Evolutionary conservation across 192 early-diverging fungal genomes (phyloP).

Genomic region (Backusella westeae): DNA sequence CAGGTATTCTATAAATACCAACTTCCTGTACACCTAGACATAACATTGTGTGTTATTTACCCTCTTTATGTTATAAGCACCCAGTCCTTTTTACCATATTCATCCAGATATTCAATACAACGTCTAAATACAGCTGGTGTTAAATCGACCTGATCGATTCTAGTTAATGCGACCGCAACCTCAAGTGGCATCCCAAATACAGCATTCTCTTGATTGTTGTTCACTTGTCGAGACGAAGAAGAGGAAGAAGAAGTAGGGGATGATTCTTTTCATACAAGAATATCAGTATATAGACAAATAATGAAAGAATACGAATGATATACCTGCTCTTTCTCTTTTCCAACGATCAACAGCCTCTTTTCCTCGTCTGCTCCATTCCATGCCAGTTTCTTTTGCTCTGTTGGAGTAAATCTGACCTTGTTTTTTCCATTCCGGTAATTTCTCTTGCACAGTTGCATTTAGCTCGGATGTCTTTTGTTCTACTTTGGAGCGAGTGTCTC

Average conservation of each 20-base stretch:
- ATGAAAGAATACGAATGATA: background rate
- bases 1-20: conserved; percentile 53
- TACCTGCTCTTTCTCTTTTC: conserved; percentile 23
- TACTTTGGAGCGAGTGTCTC: conserved; percentile 28
- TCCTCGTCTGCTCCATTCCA: conserved; percentile 38
- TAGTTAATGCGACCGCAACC: conserved; percentile 27
- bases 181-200: conserved; percentile 34
- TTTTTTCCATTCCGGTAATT: conserved; percentile 36
- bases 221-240: background rate
- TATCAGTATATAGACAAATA: background rate
- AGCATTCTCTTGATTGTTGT: conserved; percentile 9
- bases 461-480: conserved; percentile 30
- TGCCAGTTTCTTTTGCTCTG: conserved; percentile 33
- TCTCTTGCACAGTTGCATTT: conserved; percentile 33
- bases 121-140: conserved; percentile 31
- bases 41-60: background rate
- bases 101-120: conserved; percentile 38
- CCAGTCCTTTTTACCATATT: conserved; percentile 17
- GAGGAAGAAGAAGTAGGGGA: background rate
- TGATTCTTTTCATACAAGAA: background rate
- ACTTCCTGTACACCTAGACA: conserved; percentile 48
- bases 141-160: conserved; percentile 19
- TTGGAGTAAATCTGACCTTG: conserved; percentile 29
- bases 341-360: conserved; percentile 35
- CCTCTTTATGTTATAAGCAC: background rate